Base-by-base conservation (phyloP, 1,284 basidiomycete species). In the Sporisorium graminicola region DNA sequence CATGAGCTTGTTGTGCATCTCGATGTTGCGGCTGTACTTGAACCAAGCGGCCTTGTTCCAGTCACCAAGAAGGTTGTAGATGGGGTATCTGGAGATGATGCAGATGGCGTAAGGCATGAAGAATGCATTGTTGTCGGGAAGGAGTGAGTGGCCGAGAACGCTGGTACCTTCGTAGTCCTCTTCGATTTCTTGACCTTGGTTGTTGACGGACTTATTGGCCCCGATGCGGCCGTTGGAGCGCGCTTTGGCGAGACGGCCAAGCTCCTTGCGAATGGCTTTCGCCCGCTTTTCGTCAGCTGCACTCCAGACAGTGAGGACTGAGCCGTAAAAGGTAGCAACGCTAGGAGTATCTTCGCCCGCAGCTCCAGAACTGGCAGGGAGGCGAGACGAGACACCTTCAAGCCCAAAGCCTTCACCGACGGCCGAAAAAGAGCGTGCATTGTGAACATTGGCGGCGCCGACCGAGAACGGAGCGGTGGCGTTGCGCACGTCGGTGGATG, bases 381-480 rank as follows among this genome's bases (percentile, higher is more conserved):
- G 91, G 1, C 91, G 92, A 24, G 93, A 89, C 56, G 92, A 91
- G 24, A 91, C 92, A 90, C 91, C 89, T 27, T 93, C 66, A 33
- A 92, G 66, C 27, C 80, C 80, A 50, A 74, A 69, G 27, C 84
- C 56, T 82, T 86, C 78, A 86, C 91, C 40, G 89, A 90, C 71
- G 33, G 62, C 77, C 9, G 66, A 74, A 24, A 72, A 74, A 52
- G 76, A 70, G 42, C 68, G 75, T 22, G 78, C 79, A 54, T 74
- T 82, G 66, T 77, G 74, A 26, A 78, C 61, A 47, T 75, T 65
- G 54, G 73, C 68, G 27, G 68, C 55, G 24, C 77, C 57, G 35
- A 82, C 72, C 22, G 75, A 71, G 53, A 78, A 63, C 9, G 73
- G 58, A 8, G 67, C 66, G 31, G 53, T 65, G 7, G 66, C 74